phyloP scores from a whole-genome alignment of 768 basidiomycete genomes.

The Nidula microcarpa region DNA sequence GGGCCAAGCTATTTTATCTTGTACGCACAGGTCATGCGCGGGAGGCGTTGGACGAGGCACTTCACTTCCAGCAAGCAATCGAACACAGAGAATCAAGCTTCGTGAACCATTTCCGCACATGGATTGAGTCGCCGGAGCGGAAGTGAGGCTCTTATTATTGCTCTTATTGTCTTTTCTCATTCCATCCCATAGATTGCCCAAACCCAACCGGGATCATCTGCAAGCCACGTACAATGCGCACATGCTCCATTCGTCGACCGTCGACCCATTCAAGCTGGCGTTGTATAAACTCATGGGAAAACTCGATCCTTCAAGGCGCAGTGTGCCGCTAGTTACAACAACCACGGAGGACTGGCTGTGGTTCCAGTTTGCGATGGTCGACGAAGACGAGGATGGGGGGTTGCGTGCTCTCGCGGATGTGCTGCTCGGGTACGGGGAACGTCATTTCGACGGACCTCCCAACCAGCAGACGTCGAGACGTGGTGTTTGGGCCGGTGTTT shows the following conservation, averaged over 20 bases:
- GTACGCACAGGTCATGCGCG: conserved; percentile 79
- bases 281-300: conserved; percentile 95
- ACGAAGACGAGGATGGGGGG: conserved; percentile 80
- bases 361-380: conserved; percentile 92
- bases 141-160: conserved; percentile 40
- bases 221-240: conserved; percentile 80
- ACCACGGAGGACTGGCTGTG: conserved; percentile 99
- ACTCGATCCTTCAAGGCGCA: conserved; percentile 77
- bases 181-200: conserved; percentile 50
- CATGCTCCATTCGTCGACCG: conserved; percentile 82
- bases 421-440: conserved; percentile 73
- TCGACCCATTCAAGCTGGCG: conserved; percentile 95
- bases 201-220: conserved; percentile 75
- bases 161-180: not conserved
- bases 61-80: conserved; percentile 64
- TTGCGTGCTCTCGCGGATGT: conserved; percentile 73
- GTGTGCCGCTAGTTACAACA: conserved; percentile 78
- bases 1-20: conserved; percentile 93
- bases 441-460: conserved; percentile 73
- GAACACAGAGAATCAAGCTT: conserved; percentile 82
- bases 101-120: conserved; percentile 75
- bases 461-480: conserved; percentile 55
- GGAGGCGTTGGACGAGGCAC: conserved; percentile 79
- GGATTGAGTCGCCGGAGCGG: conserved; percentile 78
- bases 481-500: conserved; percentile 77